These are phyloP conservation scores for Diutina ranongensis DNA, from an alignment of 1,139 yeast genomes.

Conservation along the genomic window DNA sequence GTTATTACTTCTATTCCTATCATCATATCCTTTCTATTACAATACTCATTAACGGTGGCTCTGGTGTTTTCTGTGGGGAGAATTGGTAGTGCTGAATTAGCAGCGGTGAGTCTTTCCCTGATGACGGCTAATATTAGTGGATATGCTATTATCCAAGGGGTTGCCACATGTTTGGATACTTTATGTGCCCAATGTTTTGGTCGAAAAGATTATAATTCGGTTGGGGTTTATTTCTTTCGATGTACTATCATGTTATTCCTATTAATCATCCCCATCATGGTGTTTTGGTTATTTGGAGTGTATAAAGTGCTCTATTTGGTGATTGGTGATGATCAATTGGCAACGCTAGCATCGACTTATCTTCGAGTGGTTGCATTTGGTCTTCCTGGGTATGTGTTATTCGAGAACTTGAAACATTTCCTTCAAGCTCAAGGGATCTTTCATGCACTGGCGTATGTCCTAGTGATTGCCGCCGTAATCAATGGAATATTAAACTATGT, in stretches of 20 bases:
- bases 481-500: conserved; percentile 52
- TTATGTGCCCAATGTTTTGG: conserved; percentile 73
- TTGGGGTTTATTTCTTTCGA: conserved; percentile 56
- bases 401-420: conserved; percentile 62
- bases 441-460: conserved; percentile 66
- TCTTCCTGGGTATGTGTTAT: conserved; percentile 59
- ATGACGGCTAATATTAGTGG: conserved; percentile 72
- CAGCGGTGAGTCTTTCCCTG: conserved; percentile 52
- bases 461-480: conserved; percentile 58
- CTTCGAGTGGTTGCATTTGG: conserved; percentile 45
- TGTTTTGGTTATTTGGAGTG: conserved; percentile 53
- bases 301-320: no score
- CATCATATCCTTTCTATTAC: conserved; percentile 63
- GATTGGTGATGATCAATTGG: conserved; percentile 32
- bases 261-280: conserved; percentile 43
- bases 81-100: conserved; percentile 55
- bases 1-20: conserved; percentile 57
- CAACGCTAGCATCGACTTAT: conserved; percentile 36
- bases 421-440: conserved; percentile 71
- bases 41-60: conserved; percentile 74
- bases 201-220: conserved; percentile 46
- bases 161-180: conserved; percentile 65
- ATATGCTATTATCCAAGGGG: conserved; percentile 62
- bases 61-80: conserved; percentile 79
- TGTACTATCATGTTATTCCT: conserved; percentile 49